A percentile compares a stretch with the other conserved stretches of the same genome.
phyloP scores from a whole-genome alignment of 2,329 filamentous ascomycete genomes.

The Pleurostoma richardsiae region DNA sequence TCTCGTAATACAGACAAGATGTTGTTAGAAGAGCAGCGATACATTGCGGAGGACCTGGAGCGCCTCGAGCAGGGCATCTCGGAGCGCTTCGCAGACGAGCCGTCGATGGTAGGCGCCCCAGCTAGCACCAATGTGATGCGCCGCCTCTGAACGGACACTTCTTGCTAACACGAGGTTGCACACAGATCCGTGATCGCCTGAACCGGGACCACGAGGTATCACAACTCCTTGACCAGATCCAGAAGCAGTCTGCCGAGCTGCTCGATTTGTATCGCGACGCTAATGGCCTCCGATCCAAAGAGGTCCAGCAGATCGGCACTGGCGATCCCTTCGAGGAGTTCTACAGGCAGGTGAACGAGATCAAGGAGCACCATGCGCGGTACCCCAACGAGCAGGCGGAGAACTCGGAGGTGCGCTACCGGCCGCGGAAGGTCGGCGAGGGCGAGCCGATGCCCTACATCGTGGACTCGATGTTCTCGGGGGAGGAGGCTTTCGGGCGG shows the following conservation, averaged over 20 bases:
- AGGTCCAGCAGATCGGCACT: conserved; percentile 77
- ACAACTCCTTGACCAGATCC: conserved; percentile 81
- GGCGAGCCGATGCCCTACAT: conserved; percentile 55
- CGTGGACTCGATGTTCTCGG: conserved; percentile 89
- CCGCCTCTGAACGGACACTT: not conserved
- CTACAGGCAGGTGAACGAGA: conserved; percentile 74
- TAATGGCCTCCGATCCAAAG: conserved; percentile 64
- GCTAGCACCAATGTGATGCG: not conserved
- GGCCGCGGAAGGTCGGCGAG: conserved; percentile 59
- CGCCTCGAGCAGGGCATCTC: conserved; percentile 90
- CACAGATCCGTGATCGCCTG: conserved; percentile 78
- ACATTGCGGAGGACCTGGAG: conserved; percentile 94
- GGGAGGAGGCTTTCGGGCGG: conserved; percentile 88
- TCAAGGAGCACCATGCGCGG: conserved; percentile 82
- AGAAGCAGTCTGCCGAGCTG: conserved; percentile 76
- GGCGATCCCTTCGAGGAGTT: conserved; percentile 90
- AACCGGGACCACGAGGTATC: conserved; percentile 89
- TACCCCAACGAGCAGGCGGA: conserved; percentile 95
- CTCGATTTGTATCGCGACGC: conserved; percentile 81
- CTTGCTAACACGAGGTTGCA: conserved; percentile 14
- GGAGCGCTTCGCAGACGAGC: conserved; percentile 83
- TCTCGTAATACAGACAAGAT: conserved; percentile 35
- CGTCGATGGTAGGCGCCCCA: conserved; percentile 61
- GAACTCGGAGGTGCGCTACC: conserved; percentile 90
- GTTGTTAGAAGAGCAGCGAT: conserved; percentile 90